Percentiles rank a stretch among this genome's conserved stretches.
phyloP scores from a whole-genome alignment of 1,284 basidiomycete species.

The Tetrapyrgos nigripes region DNA sequence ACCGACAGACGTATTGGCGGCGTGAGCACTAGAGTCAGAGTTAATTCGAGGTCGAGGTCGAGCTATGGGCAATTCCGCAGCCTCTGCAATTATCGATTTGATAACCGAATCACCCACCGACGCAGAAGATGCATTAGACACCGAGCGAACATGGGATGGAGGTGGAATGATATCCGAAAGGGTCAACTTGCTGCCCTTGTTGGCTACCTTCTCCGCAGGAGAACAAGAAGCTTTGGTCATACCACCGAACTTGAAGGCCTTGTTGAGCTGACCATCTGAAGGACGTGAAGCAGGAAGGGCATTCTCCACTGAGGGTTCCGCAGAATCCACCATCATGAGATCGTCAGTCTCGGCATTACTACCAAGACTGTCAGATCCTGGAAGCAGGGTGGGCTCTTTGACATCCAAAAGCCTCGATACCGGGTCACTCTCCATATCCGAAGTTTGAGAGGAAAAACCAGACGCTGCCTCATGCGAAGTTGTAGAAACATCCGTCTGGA shows the following conservation, averaged over 20 bases:
- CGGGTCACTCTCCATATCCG: constrained; percentile 34
- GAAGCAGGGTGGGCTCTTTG: constrained; percentile 45
- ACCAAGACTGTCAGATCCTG: constrained; percentile 38
- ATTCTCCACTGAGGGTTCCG: constrained; percentile 22
- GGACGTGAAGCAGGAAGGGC: constrained; percentile 50
- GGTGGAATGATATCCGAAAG: constrained; percentile 79
- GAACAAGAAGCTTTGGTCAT: constrained; percentile 39
- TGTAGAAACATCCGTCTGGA: constrained; percentile 1
- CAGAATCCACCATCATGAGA: constrained; percentile 5
- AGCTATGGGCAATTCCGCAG: constrained; percentile 39
- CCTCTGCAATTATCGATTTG: constrained; percentile 64
- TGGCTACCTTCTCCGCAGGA: constrained; percentile 16
- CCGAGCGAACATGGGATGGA: constrained; percentile 51
- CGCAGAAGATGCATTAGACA: constrained; percentile 52
- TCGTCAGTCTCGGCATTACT: constrained; percentile 21
- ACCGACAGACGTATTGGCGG: constrained; percentile 18
- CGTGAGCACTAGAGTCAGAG: constrained; percentile 49
- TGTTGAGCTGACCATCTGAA: constrained; percentile 70
- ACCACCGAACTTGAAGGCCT: constrained; percentile 77
- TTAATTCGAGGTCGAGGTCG: constrained; percentile 42
- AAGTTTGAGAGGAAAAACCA: constrained; percentile 10
- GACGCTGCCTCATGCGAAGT: constrained; percentile 12
- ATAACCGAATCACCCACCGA: constrained; percentile 63
- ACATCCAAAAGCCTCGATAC: constrained; percentile 38
- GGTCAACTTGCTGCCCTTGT: constrained; percentile 45